Base-by-base conservation (phyloP, 371 early-diverging fungal species). In the Apophysomyces elegans region DNA sequence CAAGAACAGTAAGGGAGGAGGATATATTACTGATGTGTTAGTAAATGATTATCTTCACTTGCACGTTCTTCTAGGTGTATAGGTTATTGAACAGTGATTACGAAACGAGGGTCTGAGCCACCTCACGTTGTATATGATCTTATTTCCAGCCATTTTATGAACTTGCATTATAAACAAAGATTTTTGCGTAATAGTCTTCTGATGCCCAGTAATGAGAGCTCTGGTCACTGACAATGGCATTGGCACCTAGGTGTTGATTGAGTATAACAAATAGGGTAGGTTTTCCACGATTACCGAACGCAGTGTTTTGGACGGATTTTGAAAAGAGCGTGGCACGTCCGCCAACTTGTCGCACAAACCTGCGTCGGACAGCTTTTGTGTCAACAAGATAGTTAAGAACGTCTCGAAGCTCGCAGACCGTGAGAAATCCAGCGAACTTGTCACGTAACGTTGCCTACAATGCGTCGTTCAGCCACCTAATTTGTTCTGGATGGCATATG, bases 211-310 rank as follows among this genome's bases (percentile, higher is more conserved):
- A 50, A 21, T 50, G 54, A 7, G 54, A 21, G 54, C 54, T 50
- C 9, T 50, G 4, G 54, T 97, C 96, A 58, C 92, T 92, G 63
- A 91, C 97, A 69, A 95, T 86, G 46, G 95, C 84, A 74, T 96
- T 96, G 44, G 90, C 91, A 37, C 95, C 96, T 96, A 73, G 50
- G 50, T 37, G 26, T 56, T 12, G 16, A 14, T 65, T 39, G 38
- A 37, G 16, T 32, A 36, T 41, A 21, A 21, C 41, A 7, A 60
- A 7, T n/a, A 56, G 32, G 45, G 37, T 26, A 26, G 32, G 38
- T 9, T 18, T 18, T 9, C 9, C 5, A 8, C 21, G 4, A 7
- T 6, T 36, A 32, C 46, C 21, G 36, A 32, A 13, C 16, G 14
- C 4, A 35, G 26, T 59, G 44, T 43, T 26, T 14, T 37, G 32